These are phyloP conservation scores for Helotiales sp. DNA, from an alignment of 2,329 filamentous ascomycete genomes.

Conservation along the genomic window DNA sequence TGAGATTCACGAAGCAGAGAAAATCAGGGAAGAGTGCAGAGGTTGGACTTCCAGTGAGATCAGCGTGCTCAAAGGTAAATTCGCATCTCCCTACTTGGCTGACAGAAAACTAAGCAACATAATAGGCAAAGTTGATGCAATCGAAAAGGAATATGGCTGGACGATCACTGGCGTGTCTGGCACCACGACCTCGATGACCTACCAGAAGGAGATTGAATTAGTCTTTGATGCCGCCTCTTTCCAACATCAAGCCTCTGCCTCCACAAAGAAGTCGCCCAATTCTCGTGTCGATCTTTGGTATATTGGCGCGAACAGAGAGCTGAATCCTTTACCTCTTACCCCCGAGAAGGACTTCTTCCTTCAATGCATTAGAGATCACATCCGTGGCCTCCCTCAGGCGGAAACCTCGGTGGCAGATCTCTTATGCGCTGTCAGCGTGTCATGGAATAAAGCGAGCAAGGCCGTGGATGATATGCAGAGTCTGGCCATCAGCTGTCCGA, in stretches of 20 bases:
- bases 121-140: conserved; percentile 60
- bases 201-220: conserved; percentile 70
- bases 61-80: conserved; percentile 70
- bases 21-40: conserved; percentile 80
- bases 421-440: conserved; percentile 56
- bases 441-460: conserved; percentile 65
- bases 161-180: conserved; percentile 64
- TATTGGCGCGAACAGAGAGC: conserved; percentile 58
- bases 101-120: conserved; percentile 38
- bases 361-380: conserved; percentile 67
- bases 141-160: conserved; percentile 72
- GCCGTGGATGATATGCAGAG: conserved; percentile 61
- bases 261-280: conserved; percentile 37
- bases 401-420: conserved; percentile 57
- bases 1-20: conserved; percentile 81
- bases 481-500: conserved; percentile 65
- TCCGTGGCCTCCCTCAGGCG: conserved; percentile 61
- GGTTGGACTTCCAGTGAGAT: conserved; percentile 88
- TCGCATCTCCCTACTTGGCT: not conserved
- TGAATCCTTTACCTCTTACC: conserved; percentile 55
- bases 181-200: conserved; percentile 70
- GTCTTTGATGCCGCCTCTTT: conserved; percentile 70
- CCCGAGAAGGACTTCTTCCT: conserved; percentile 75
- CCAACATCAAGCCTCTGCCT: conserved; percentile 33
- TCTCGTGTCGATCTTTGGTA: conserved; percentile 69